Percentiles rank a stretch among this genome's conserved stretches.
Conservation (phyloP, 2,329 filamentous ascomycete species). For the Phialocephala sp. region DNA sequence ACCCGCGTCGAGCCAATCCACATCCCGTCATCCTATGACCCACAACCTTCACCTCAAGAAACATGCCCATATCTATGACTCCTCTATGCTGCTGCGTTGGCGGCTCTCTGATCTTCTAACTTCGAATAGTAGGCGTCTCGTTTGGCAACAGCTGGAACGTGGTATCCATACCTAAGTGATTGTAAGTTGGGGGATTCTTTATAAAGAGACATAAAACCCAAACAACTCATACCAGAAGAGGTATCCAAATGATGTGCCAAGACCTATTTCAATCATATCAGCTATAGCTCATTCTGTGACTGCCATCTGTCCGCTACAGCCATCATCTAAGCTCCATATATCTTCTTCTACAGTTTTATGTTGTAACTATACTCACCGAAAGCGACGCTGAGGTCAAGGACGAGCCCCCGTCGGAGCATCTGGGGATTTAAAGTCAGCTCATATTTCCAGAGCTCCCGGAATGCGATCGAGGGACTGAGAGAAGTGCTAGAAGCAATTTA, state of each 20-base stretch:
- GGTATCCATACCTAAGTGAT: constrained; percentile 46
- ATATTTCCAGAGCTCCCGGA: constrained; percentile 26
- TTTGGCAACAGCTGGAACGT: constrained; percentile 48
- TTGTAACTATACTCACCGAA: constrained; percentile 52
- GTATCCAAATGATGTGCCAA: constrained; percentile 59
- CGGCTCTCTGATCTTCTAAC: constrained; percentile 47
- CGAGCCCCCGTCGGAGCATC: constrained; percentile 64
- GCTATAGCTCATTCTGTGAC: constrained; percentile 10
- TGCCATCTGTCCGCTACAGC: background rate
- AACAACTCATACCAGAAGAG: constrained; percentile 57
- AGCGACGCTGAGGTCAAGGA: constrained; percentile 62
- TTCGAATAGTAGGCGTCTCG: constrained; percentile 50
- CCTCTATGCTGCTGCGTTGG: constrained; percentile 38
- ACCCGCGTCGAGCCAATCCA: constrained; percentile 10
- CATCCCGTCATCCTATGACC: constrained; percentile 14
- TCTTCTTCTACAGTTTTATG: background rate
- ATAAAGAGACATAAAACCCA: background rate
- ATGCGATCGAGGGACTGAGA: background rate
- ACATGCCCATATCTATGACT: constrained; percentile 6
- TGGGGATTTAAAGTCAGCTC: constrained; percentile 43
- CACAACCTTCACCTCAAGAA: background rate
- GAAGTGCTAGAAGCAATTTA: background rate
- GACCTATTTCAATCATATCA: constrained; percentile 48
- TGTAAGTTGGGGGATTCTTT: constrained; percentile 16
- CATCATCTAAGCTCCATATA: background rate